Evolutionary conservation across 2,329 filamentous ascomycete genomes (phyloP).

Genomic region (Cytospora leucostoma): DNA sequence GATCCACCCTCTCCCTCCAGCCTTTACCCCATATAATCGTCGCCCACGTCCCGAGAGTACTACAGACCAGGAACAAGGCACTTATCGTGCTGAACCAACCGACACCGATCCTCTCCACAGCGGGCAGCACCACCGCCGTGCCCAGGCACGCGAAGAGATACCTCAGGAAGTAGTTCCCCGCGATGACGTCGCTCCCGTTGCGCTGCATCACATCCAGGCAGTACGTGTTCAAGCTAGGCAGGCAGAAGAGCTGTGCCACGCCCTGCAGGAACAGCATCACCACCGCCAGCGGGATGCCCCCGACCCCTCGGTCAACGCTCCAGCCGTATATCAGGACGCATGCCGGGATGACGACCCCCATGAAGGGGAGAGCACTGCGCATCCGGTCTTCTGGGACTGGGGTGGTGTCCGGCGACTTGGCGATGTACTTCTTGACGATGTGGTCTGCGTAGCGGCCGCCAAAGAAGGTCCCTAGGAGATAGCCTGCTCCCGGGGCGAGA

Average conservation of each 20-base stretch:
- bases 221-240: conserved; percentile 71
- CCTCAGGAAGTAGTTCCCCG: conserved; percentile 76
- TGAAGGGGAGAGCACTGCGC: conserved; percentile 59
- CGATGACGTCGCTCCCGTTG: conserved; percentile 71
- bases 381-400: conserved; percentile 72
- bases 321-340: conserved; percentile 73
- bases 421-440: conserved; percentile 62
- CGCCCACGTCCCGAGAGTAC: conserved; percentile 48
- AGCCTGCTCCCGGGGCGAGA: conserved; percentile 68
- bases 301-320: conserved; percentile 41
- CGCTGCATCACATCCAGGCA: conserved; percentile 80
- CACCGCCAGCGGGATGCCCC: conserved; percentile 55
- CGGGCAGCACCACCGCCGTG: conserved; percentile 72
- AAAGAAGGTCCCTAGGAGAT: conserved; percentile 65
- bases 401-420: conserved; percentile 47
- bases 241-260: conserved; percentile 68
- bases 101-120: conserved; percentile 72
- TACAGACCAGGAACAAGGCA: conserved; percentile 54
- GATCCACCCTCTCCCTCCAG: conserved; percentile 58
- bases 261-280: conserved; percentile 70
- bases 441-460: conserved; percentile 70
- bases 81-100: conserved; percentile 80
- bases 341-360: conserved; percentile 61
- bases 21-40: conserved; percentile 51
- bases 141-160: conserved; percentile 74